phyloP scores from a whole-genome alignment of 495 filamentous ascomycete species.

The Talaromyces ruber region DNA sequence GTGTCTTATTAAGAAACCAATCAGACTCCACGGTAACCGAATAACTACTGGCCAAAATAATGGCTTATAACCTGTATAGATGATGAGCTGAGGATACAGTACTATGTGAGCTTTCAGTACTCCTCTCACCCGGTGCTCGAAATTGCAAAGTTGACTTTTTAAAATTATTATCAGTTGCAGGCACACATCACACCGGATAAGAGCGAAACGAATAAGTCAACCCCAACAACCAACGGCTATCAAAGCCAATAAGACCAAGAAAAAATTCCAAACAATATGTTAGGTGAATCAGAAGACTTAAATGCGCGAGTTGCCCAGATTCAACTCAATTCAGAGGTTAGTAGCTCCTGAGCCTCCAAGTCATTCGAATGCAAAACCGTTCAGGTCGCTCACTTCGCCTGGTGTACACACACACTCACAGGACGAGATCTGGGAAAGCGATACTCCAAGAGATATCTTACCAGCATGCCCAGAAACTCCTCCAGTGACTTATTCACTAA shows the following conservation, averaged over 20 bases:
- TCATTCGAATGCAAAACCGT: not conserved
- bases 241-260: not conserved
- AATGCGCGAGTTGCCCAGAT: not conserved
- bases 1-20: not conserved
- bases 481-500: not conserved
- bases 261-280: not conserved
- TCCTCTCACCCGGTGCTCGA: not conserved
- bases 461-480: not conserved
- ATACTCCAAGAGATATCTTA: not conserved
- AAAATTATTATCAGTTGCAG: not conserved
- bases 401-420: not conserved
- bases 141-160: not conserved
- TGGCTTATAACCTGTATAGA: not conserved
- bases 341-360: not conserved
- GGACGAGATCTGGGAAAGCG: not conserved
- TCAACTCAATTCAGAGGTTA: not conserved
- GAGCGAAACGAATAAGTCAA: not conserved
- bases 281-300: not conserved
- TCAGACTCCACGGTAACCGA: not conserved
- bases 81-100: not conserved
- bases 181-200: not conserved
- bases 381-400: not conserved
- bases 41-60: not conserved
- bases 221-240: not conserved
- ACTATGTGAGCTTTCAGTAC: not conserved